These are phyloP conservation scores for Aureobasidium melanogenum DNA, from an alignment of 2,329 filamentous ascomycete species.

Conservation along the genomic window DNA sequence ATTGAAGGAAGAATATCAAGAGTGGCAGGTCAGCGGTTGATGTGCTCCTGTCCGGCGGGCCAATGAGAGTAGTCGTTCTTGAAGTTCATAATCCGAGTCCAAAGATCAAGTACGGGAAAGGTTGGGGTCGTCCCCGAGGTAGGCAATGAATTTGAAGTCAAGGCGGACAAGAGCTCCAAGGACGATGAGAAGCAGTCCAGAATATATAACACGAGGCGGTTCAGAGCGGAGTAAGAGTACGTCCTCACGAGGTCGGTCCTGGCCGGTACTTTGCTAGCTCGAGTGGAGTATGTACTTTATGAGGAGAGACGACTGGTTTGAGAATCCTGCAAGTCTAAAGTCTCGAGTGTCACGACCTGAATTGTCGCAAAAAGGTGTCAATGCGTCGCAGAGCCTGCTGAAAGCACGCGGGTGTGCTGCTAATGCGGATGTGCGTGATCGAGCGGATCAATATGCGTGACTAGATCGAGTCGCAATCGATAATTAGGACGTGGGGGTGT, in stretches of 20 bases:
- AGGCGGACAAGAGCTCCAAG: neutral
- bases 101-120: neutral
- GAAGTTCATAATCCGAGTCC: conserved; percentile 11
- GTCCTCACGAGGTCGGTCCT: neutral
- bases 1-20: neutral
- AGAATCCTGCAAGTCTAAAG: conserved; percentile 6
- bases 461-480: neutral
- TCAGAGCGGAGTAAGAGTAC: neutral
- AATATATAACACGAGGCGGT: neutral
- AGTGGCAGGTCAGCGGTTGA: conserved; percentile 29
- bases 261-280: neutral
- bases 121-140: neutral
- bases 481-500: conserved; percentile 9
- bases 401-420: neutral
- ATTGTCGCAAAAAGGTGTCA: neutral
- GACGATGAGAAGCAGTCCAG: neutral
- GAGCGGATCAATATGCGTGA: conserved; percentile 10
- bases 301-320: neutral
- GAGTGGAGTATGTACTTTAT: neutral
- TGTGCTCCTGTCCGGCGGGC: conserved; percentile 38
- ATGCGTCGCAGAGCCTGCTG: neutral
- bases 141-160: neutral
- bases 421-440: conserved; percentile 5
- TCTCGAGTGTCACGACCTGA: conserved; percentile 1
- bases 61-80: conserved; percentile 22